Evolutionary conservation across 2,329 filamentous ascomycete species (phyloP), one percentile per base, ranked within the genome.

Genomic region (Dryadomyces quercivorus): DNA sequence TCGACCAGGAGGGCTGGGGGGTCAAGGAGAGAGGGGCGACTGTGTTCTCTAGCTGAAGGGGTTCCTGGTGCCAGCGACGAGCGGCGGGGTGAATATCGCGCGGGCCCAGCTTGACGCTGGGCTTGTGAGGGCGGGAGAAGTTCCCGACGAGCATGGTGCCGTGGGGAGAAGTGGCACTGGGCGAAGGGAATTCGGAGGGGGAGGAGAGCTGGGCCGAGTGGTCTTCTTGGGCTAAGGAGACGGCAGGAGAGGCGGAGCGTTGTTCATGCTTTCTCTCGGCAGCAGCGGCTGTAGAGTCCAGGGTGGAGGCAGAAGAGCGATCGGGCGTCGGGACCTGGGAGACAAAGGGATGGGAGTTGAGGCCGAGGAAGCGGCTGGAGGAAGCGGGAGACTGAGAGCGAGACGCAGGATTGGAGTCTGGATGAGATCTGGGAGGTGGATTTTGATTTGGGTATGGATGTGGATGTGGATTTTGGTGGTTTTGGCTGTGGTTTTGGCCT

Each of bases 91-190:
- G 59, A 50, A 57, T 61, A 21, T 63, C 59, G 31, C 62, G 61
- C 31, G 61, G 63, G 47, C 64, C 63, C 57, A 74, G 74, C 55
- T 71, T 71, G 57, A 77, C 70, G 63, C 78, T 81, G 43, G 71
- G 67, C 57, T 78, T 78, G 55, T 78, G 71, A 45, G 78, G 78
- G 43, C 78, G 72, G n/a, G 78, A 82, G 63, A 82, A 82, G 65
- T 82, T 82, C 61, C 75, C 74, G 48, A 78, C 69, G 48, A 64
- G 62, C 59, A 68, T 66, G 52, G 62, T 64, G 50, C 70, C 67
- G 26, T 40, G 4, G 10, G 53, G 36, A 13, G 52, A 50, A 2
- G 47, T 12, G 7, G 47, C n/a, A 9, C 15, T 22, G 38, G 46
- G 18, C 8, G 46, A 45, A 63, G 40, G 42, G 51, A 55, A 42